Conservation (phyloP, 352 stramenopile species). For the Pythium phragmitis region DNA sequence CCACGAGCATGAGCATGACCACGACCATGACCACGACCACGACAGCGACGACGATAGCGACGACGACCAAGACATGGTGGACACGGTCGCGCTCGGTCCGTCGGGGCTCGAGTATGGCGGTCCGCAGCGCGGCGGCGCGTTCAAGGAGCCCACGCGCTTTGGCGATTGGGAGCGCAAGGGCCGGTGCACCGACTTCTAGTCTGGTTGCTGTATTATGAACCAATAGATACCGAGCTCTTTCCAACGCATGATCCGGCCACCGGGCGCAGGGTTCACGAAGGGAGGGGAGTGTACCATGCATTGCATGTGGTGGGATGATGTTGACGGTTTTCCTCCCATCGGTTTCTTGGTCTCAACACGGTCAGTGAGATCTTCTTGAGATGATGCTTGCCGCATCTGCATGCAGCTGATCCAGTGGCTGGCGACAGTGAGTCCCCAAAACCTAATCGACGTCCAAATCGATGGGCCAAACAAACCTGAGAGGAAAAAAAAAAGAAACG, state of each 20-base stretch:
- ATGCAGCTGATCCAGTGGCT: conserved; percentile 2
- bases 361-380: not conserved
- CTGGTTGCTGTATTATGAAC: not conserved
- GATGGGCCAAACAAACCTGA: not conserved
- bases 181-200: conserved; percentile 94
- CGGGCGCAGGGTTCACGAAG: no score
- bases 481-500: not conserved
- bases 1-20: conserved; percentile 23
- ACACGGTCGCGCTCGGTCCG: conserved; percentile 93
- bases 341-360: not conserved
- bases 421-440: conserved; percentile 6
- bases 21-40: conserved; percentile 18
- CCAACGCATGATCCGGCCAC: no score
- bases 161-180: conserved; percentile 98
- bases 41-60: conserved; percentile 42
- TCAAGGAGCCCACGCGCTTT: conserved; percentile 95
- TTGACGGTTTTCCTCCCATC: not conserved
- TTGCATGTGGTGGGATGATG: no score
- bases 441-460: conserved; percentile 8
- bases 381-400: not conserved
- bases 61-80: conserved; percentile 91
- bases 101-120: conserved; percentile 92
- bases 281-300: no score
- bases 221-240: no score
- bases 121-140: conserved; percentile 89